A percentile compares a stretch with the other conserved stretches of the same genome.
Conservation (phyloP, 1,284 basidiomycete species). For the Ceratobasidium sp. region DNA sequence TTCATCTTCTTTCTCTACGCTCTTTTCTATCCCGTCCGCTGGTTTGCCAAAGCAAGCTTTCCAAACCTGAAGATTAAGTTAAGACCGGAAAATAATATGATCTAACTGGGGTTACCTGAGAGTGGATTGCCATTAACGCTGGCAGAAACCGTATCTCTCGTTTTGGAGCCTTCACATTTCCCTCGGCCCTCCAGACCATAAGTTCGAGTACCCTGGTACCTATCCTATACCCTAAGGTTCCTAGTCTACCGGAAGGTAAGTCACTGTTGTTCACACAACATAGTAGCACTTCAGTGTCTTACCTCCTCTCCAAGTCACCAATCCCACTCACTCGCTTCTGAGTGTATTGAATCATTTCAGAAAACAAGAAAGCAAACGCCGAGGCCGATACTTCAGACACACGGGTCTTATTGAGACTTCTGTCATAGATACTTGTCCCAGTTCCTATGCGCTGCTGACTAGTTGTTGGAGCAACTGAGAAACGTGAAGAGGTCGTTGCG, state of each 20-base stretch:
- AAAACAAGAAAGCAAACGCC: conserved; percentile 89
- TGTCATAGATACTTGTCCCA: conserved; percentile 72
- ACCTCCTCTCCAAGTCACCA: conserved; percentile 90
- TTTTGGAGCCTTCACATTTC: conserved; percentile 80
- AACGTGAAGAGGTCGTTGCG: conserved; percentile 39
- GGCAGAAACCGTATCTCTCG: conserved; percentile 89
- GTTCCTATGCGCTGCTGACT: conserved; percentile 30
- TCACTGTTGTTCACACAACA: neutral
- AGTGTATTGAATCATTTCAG: conserved; percentile 92
- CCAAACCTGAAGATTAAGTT: conserved; percentile 67
- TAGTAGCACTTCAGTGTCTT: conserved; percentile 36
- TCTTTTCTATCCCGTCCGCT: conserved; percentile 95
- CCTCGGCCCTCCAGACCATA: conserved; percentile 76
- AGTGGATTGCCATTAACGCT: conserved; percentile 90
- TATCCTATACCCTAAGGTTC: conserved; percentile 89
- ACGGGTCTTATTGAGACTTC: conserved; percentile 84
- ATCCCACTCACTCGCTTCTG: conserved; percentile 95
- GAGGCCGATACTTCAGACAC: conserved; percentile 81
- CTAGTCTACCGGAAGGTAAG: conserved; percentile 67
- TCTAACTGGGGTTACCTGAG: conserved; percentile 58
- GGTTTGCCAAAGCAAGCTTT: conserved; percentile 91
- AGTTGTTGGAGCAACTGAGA: conserved; percentile 40
- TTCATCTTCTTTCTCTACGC: conserved; percentile 95
- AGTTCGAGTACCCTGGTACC: conserved; percentile 85
- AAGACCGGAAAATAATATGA: neutral